Evolutionary conservation across 768 basidiomycete species (phyloP).

Genomic region (Cytidiella melzeri): DNA sequence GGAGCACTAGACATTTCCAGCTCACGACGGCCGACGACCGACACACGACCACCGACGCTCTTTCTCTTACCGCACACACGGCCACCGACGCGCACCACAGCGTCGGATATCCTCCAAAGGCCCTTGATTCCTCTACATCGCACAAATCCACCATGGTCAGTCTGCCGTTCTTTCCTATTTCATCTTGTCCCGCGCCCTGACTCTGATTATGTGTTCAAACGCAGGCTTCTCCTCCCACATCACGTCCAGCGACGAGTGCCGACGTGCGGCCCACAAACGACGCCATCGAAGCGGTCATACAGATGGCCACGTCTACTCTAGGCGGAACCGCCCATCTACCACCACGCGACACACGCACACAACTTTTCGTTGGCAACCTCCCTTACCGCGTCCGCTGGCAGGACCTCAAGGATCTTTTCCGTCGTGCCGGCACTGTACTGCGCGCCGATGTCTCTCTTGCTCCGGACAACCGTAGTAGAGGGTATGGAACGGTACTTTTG

Average conservation of each 20-base stretch:
- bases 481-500: conserved; percentile 91
- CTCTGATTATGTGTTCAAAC: neutral
- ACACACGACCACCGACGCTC: neutral
- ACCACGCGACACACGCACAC: conserved; percentile 82
- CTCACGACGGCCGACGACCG: neutral
- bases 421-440: conserved; percentile 75
- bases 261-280: conserved; percentile 50
- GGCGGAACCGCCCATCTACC: conserved; percentile 39
- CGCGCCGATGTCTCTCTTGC: conserved; percentile 49
- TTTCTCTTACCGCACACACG: neutral
- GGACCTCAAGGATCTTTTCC: conserved; percentile 96
- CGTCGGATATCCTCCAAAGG: neutral
- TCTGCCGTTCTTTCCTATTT: neutral
- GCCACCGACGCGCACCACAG: neutral
- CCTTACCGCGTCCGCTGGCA: conserved; percentile 99
- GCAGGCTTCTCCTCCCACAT: neutral
- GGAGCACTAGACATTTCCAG: neutral
- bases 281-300: conserved; percentile 90
- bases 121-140: neutral
- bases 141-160: neutral
- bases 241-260: neutral
- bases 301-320: conserved; percentile 71
- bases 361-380: conserved; percentile 94
- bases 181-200: neutral
- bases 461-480: conserved; percentile 87